These are phyloP conservation scores for Vitis vinifera DNA, from an alignment of 164 flowering plant genomes.

Conservation along the genomic window DNA sequence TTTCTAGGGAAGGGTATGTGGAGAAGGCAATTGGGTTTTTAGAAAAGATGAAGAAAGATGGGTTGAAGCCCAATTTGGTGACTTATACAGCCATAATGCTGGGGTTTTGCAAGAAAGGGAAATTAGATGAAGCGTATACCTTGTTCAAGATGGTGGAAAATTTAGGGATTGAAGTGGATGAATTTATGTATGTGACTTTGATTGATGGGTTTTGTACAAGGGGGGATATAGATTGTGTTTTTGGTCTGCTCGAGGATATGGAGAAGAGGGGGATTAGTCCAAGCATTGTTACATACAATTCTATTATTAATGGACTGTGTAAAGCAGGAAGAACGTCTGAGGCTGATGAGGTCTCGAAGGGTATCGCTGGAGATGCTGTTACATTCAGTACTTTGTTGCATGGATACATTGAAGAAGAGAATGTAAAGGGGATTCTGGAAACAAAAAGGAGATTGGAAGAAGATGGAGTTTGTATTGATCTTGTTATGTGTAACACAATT, in stretches of 20 bases:
- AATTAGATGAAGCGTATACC: conserved; percentile 61
- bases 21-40: conserved; percentile 75
- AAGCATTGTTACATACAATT: conserved; percentile 63
- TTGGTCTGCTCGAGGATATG: conserved; percentile 67
- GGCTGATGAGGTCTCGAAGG: conserved; percentile 58
- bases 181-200: conserved; percentile 61
- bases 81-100: conserved; percentile 67
- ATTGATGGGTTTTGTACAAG: conserved; percentile 61
- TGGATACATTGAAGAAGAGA: conserved; percentile 55
- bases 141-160: conserved; percentile 47
- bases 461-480: conserved; percentile 56
- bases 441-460: conserved; percentile 56
- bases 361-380: conserved; percentile 45
- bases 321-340: conserved; percentile 57
- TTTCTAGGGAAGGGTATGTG: conserved; percentile 62
- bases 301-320: conserved; percentile 72
- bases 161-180: conserved; percentile 58
- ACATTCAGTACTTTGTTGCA: conserved; percentile 65
- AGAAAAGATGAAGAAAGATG: conserved; percentile 52
- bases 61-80: conserved; percentile 57
- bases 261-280: conserved; percentile 49
- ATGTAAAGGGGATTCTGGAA: conserved; percentile 42
- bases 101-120: conserved; percentile 68
- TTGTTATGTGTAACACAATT: conserved; percentile 61
- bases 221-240: conserved; percentile 56